phyloP scores from a whole-genome alignment of 495 filamentous ascomycete species.

The Lasiosphaeria hispida region DNA sequence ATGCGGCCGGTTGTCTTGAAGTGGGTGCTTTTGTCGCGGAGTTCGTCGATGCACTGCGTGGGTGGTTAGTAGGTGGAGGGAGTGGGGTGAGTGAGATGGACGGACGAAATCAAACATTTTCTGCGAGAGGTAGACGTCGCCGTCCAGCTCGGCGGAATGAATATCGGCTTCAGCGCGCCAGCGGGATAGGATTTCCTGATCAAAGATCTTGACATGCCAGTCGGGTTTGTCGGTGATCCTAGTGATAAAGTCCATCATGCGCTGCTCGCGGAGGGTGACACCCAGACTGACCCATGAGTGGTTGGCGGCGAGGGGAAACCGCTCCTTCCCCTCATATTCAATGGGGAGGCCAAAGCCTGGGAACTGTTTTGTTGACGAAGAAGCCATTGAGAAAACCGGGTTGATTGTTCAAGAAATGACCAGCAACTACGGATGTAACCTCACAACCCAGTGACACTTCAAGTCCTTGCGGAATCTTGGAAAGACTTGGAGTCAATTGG shows the following conservation, averaged over 20 bases:
- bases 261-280: constrained; percentile 41
- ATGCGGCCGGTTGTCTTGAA: constrained; percentile 35
- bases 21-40: constrained; percentile 43
- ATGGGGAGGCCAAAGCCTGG: too few relatives aligned
- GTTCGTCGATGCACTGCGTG: constrained; percentile 45
- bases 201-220: constrained; percentile 56
- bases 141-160: constrained; percentile 16
- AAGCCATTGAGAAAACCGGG: too few relatives aligned
- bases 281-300: constrained; percentile 9
- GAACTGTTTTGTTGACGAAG: too few relatives aligned
- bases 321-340: too few relatives aligned
- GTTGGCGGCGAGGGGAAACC: constrained; percentile 14
- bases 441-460: too few relatives aligned
- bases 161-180: constrained; percentile 29
- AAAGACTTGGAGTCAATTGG: too few relatives aligned
- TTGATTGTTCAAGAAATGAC: too few relatives aligned
- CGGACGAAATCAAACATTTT: constrained; percentile 51
- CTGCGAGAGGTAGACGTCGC: constrained; percentile 35
- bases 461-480: too few relatives aligned
- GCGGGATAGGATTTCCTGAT: constrained; percentile 39
- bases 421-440: too few relatives aligned
- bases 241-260: constrained; percentile 40
- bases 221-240: constrained; percentile 42
- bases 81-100: neutral
- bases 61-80: neutral